Percentiles rank a stretch among this genome's conserved stretches.
Conservation (phyloP, 164 flowering plant species). For the Vitis rupestris region DNA sequence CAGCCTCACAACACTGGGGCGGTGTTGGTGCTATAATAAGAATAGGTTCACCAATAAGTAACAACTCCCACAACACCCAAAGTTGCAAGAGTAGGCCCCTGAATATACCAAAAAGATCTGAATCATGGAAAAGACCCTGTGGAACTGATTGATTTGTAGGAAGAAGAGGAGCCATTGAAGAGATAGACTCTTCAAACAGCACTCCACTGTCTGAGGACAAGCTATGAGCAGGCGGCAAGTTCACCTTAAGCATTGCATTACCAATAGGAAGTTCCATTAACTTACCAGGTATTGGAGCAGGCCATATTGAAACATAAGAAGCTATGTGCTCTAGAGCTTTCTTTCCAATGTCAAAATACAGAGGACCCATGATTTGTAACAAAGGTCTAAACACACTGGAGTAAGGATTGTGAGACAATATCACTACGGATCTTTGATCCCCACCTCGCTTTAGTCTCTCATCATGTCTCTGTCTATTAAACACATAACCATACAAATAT, state of each 20-base stretch:
- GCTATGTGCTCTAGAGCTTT: constrained; percentile 88
- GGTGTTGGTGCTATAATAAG: constrained; percentile 94
- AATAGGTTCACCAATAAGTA: constrained; percentile 90
- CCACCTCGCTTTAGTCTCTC: constrained; percentile 97
- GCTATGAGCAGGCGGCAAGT: constrained; percentile 86
- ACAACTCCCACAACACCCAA: constrained; percentile 91
- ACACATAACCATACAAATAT: constrained; percentile 89
- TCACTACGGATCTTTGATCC: constrained; percentile 95
- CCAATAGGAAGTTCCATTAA: constrained; percentile 94
- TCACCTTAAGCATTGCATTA: constrained; percentile 75
- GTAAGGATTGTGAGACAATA: constrained; percentile 73
- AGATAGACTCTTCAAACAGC: constrained; percentile 52
- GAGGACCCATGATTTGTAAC: constrained; percentile 93
- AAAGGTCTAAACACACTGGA: constrained; percentile 89
- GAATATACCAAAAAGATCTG: constrained; percentile 84
- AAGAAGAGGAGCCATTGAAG: constrained; percentile 74
- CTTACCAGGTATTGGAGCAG: constrained; percentile 73
- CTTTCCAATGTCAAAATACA: constrained; percentile 88
- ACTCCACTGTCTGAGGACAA: constrained; percentile 57
- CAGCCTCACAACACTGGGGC: constrained; percentile 97
- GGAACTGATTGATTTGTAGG: constrained; percentile 79
- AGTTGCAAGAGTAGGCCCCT: constrained; percentile 82
- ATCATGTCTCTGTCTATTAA: constrained; percentile 97
- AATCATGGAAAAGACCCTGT: constrained; percentile 91
- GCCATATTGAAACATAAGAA: constrained; percentile 83